Conservation (phyloP, 768 basidiomycete genomes). For the Lactarius indigo region DNA sequence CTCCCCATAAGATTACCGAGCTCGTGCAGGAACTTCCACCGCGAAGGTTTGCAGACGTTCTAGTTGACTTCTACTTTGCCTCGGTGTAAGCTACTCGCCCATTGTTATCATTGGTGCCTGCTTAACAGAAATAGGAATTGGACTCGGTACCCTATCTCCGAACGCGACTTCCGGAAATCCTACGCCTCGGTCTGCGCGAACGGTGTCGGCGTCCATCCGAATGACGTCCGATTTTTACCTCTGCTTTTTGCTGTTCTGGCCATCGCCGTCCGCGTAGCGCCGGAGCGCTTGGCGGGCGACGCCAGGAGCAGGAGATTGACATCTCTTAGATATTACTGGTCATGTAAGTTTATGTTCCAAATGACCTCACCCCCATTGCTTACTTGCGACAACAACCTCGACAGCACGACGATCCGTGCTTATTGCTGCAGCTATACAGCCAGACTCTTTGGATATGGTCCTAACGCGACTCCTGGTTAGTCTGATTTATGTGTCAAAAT, state of each 20-base stretch:
- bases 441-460: slow-evolving; percentile 90
- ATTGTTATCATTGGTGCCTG: slow-evolving; percentile 9
- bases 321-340: slow-evolving; percentile 92
- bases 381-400: slow-evolving; percentile 19
- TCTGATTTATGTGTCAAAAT: neutral
- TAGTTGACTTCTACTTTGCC: slow-evolving; percentile 79
- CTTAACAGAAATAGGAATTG: slow-evolving; percentile 60
- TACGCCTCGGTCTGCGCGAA: slow-evolving; percentile 63
- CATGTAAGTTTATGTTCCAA: slow-evolving; percentile 56
- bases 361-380: slow-evolving; percentile 12
- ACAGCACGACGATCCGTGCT: slow-evolving; percentile 82
- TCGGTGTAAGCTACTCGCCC: slow-evolving; percentile 50
- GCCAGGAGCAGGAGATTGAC: slow-evolving; percentile 70
- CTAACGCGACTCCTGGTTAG: slow-evolving; percentile 76
- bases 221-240: slow-evolving; percentile 81
- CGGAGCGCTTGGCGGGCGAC: slow-evolving; percentile 80
- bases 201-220: slow-evolving; percentile 63
- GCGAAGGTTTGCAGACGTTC: slow-evolving; percentile 64
- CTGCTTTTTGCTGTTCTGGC: slow-evolving; percentile 92
- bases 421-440: slow-evolving; percentile 90
- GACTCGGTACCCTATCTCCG: slow-evolving; percentile 90
- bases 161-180: slow-evolving; percentile 71
- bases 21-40: slow-evolving; percentile 87
- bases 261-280: slow-evolving; percentile 79
- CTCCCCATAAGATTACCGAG: slow-evolving; percentile 86